Base-by-base conservation (phyloP, 345 rosid genomes). In the Populus alba region DNA sequence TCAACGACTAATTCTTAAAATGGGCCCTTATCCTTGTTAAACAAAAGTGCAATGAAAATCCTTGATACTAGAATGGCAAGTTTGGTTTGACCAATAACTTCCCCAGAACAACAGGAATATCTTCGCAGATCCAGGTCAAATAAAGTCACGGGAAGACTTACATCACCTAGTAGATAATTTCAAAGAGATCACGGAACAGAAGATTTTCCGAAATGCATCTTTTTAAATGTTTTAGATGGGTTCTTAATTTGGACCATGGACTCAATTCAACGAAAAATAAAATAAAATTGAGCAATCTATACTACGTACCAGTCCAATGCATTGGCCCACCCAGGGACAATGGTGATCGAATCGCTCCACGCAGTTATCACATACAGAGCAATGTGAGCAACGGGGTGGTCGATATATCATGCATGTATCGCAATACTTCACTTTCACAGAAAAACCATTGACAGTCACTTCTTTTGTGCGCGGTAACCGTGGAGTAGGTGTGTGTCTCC, bases 271-370 rank as follows among this genome's bases (percentile, higher is more conserved):
- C 41, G 29, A 13, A 66, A 27, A 13, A 39, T 6, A 7, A 39
- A 41, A 65, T 37, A 49, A 53, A 27, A 12, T 1, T 66, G n/a
- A 59, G 63, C 31, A 74, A 16, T 53, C 10, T 2, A 23, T 22
- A 83, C 22, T 18, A 80, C 83, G 16, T 87, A 89, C 92, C 87
- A 78, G 31, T 71, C 92, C 92, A 22, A 89, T 86, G 88, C 92
- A 89, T 65, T 89, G 92, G 67, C 92, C 92, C 7, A 87, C 87
- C 92, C 90, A 89, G 35, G 86, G 89, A 71, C 92, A 87, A 71
- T 89, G 92, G 72, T 89, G 92, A 77, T 89, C 92, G 47, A 89
- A 89, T 49, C 87, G 66, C 82, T 87, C 89, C 61, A 89, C 90
- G 25, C 90, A 89, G 29, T 87, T 87, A 73, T 89, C 82, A n/a